Conservation (phyloP, 805 yeast genomes). For the Yarrowia deformans region DNA sequence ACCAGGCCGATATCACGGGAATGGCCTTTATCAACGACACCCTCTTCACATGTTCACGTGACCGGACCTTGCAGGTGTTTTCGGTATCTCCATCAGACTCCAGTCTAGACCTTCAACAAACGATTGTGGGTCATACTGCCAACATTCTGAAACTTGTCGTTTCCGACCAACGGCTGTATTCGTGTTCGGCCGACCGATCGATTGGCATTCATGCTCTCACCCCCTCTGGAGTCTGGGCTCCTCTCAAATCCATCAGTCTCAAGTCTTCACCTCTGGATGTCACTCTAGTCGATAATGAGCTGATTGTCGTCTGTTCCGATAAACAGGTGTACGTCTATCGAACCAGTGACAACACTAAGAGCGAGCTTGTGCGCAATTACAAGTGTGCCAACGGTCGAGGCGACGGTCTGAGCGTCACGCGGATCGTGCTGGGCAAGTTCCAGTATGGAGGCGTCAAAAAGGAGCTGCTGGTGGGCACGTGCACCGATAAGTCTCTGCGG, state of each 20-base stretch:
- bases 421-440: constrained; percentile 44
- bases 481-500: constrained; percentile 66
- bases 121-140: constrained; percentile 66
- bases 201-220: constrained; percentile 57
- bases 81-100: constrained; percentile 42
- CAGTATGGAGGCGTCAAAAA: constrained; percentile 40
- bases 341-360: constrained; percentile 42
- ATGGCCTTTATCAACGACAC: constrained; percentile 31
- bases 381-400: constrained; percentile 46
- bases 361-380: constrained; percentile 53
- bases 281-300: constrained; percentile 49
- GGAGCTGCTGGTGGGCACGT: constrained; percentile 47
- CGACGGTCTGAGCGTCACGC: constrained; percentile 33
- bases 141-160: constrained; percentile 55
- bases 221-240: constrained; percentile 13
- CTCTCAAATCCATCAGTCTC: constrained; percentile 51
- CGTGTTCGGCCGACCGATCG: constrained; percentile 69
- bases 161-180: constrained; percentile 52
- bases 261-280: constrained; percentile 54
- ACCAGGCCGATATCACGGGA: constrained; percentile 19
- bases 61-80: constrained; percentile 68
- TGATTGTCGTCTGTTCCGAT: constrained; percentile 62
- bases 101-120: constrained; percentile 63
- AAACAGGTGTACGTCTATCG: constrained; percentile 56
- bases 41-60: constrained; percentile 55